phyloP scores from a whole-genome alignment of 2,329 filamentous ascomycete species.

The Fusarium sp. region DNA sequence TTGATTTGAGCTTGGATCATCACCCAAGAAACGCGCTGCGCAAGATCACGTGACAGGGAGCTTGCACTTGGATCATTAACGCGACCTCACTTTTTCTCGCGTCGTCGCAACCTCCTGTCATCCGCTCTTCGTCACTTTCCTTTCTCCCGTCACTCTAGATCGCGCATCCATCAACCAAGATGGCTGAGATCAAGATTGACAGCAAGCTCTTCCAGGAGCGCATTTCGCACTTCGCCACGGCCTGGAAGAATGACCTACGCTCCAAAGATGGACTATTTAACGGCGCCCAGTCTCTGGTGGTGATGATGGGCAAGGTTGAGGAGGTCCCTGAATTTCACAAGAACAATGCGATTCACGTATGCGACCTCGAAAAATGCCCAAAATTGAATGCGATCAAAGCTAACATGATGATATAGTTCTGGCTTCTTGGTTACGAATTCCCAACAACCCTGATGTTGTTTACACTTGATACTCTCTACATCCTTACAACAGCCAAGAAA shows the following conservation, averaged over 20 bases:
- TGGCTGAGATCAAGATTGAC: conserved; percentile 94
- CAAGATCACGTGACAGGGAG: conserved; percentile 51
- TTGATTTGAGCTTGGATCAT: conserved; percentile 38
- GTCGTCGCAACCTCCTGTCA: conserved; percentile 47
- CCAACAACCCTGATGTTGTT: conserved; percentile 94
- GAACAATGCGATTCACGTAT: conserved; percentile 94
- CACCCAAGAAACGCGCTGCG: conserved; percentile 41
- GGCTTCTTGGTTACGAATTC: conserved; percentile 98
- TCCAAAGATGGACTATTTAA: conserved; percentile 85
- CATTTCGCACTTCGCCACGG: conserved; percentile 83
- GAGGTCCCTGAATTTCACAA: conserved; percentile 90
- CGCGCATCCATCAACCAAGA: conserved; percentile 56
- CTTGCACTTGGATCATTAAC: conserved; percentile 53
- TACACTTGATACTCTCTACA: conserved; percentile 86
- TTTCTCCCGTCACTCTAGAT: conserved; percentile 44
- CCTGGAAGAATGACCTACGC: conserved; percentile 97
- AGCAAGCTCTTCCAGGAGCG: conserved; percentile 94
- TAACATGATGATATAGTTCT: conserved; percentile 74
- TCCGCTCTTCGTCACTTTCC: conserved; percentile 40
- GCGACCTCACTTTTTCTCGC: conserved; percentile 57
- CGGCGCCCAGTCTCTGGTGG: conserved; percentile 85
- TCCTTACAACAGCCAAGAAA: conserved; percentile 97
- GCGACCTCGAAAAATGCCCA: conserved; percentile 46
- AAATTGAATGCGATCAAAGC: conserved; percentile 8
- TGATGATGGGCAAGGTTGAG: conserved; percentile 95